phyloP scores from a whole-genome alignment of 2,329 filamentous ascomycete species.

The Xylaria sp. region DNA sequence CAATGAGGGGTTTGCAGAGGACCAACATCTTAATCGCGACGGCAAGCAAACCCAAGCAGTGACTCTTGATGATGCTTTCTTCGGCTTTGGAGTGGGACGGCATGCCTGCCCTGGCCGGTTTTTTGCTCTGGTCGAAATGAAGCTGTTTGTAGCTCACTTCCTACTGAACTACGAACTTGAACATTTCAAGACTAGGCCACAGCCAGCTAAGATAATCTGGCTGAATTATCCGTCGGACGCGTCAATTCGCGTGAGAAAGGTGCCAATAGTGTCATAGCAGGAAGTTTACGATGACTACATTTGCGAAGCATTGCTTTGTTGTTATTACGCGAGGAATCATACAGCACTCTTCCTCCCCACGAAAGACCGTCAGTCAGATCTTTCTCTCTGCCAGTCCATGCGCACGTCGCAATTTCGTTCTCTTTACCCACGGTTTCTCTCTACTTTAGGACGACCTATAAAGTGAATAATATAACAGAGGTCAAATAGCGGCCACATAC shows the following conservation, averaged over 20 bases:
- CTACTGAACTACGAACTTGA: not conserved
- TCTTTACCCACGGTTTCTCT: no score
- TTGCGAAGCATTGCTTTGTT: not conserved
- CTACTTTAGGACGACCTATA: no score
- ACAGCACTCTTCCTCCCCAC: no score
- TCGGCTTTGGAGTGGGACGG: not conserved
- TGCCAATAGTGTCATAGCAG: not conserved
- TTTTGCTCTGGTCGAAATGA: not conserved
- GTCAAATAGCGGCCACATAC: no score
- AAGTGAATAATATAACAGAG: no score
- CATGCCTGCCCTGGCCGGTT: not conserved
- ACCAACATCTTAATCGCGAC: not conserved
- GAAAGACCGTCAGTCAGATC: no score
- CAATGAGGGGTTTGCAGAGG: not conserved
- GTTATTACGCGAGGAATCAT: not conserved
- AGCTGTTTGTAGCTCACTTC: not conserved
- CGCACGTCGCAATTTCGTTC: no score
- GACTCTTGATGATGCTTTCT: not conserved
- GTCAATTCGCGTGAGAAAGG: not conserved
- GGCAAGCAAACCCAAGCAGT: not conserved
- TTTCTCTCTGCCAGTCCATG: no score
- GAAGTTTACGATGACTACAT: not conserved
- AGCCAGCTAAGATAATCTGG: not conserved
- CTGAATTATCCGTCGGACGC: not conserved
- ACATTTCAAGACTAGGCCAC: not conserved